Percentiles rank a stretch among this genome's conserved stretches.
Evolutionary conservation across 2,329 filamentous ascomycete genomes (phyloP).

Genomic region (Diplodia scrobiculata): DNA sequence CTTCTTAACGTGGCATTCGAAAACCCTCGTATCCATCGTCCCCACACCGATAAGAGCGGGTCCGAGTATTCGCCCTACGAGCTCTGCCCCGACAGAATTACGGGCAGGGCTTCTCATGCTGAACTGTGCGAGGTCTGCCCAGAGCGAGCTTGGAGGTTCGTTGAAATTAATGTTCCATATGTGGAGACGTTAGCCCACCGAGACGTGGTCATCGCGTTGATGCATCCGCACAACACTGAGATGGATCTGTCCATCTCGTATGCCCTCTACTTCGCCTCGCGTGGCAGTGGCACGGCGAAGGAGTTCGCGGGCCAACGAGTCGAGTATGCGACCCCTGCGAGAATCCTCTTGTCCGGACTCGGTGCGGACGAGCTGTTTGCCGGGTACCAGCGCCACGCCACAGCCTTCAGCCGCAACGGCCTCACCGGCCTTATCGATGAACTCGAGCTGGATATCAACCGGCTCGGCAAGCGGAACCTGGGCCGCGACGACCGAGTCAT

Average conservation of each 20-base stretch:
- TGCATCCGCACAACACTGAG: slow-evolving; percentile 92
- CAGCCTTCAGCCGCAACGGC: slow-evolving; percentile 70
- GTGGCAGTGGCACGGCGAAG: slow-evolving; percentile 62
- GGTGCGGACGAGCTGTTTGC: slow-evolving; percentile 96
- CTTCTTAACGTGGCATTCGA: slow-evolving; percentile 96
- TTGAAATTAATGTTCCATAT: slow-evolving; percentile 83
- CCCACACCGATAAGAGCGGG: slow-evolving; percentile 35
- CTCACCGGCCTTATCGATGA: slow-evolving; percentile 76
- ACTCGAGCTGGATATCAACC: slow-evolving; percentile 78
- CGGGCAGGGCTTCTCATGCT: slow-evolving; percentile 75
- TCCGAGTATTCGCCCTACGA: slow-evolving; percentile 61
- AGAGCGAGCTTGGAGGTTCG: slow-evolving; percentile 74
- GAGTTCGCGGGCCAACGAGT: slow-evolving; percentile 36
- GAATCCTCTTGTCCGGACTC: slow-evolving; percentile 85
- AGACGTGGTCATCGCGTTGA: slow-evolving; percentile 70
- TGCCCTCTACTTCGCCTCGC: slow-evolving; percentile 91
- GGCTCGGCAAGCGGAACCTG: slow-evolving; percentile 90
- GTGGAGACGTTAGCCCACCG: slow-evolving; percentile 70
- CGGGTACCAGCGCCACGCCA: slow-evolving; percentile 82
- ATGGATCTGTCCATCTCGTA: slow-evolving; percentile 96
- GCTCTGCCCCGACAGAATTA: slow-evolving; percentile 84
- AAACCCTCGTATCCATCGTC: slow-evolving; percentile 69
- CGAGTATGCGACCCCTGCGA: slow-evolving; percentile 68
- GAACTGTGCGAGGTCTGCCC: slow-evolving; percentile 74
- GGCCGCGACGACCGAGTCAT: slow-evolving; percentile 92